A percentile compares a stretch with the other conserved stretches of the same genome.
phyloP scores from a whole-genome alignment of 345 rosid species.

The Hirschfeldia incana region DNA sequence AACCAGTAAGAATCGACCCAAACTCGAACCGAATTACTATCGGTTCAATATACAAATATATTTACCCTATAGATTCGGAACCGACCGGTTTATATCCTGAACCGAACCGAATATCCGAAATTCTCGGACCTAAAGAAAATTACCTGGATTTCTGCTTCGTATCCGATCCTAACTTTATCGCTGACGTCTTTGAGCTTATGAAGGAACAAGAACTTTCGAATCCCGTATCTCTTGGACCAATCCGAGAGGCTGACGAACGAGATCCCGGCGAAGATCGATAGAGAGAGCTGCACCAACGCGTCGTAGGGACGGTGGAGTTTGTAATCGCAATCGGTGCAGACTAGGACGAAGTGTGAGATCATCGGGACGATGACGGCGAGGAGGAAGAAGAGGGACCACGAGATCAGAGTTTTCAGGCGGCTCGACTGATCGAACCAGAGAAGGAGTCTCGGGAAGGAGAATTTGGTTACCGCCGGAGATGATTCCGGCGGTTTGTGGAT shows the following conservation, averaged over 20 bases:
- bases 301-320: conserved; percentile 72
- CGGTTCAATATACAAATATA: too few relatives aligned
- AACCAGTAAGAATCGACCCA: too few relatives aligned
- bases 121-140: background rate
- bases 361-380: conserved; percentile 62
- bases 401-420: conserved; percentile 48
- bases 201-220: conserved; percentile 61
- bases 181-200: conserved; percentile 64
- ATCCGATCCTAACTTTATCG: conserved; percentile 51
- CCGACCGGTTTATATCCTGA: background rate
- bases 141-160: conserved; percentile 69
- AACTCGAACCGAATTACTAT: too few relatives aligned
- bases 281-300: conserved; percentile 60
- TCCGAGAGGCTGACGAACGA: conserved; percentile 59
- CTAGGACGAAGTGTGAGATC: conserved; percentile 65
- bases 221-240: conserved; percentile 72
- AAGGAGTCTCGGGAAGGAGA: conserved; percentile 26
- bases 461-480: background rate
- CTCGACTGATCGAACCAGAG: conserved; percentile 65
- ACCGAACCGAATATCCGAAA: background rate
- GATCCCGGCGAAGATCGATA: conserved; percentile 68
- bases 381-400: conserved; percentile 72
- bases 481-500: conserved; percentile 27
- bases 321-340: conserved; percentile 60
- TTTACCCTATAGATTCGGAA: background rate